phyloP scores from a whole-genome alignment of 768 basidiomycete species.

The Trametes elegans region DNA sequence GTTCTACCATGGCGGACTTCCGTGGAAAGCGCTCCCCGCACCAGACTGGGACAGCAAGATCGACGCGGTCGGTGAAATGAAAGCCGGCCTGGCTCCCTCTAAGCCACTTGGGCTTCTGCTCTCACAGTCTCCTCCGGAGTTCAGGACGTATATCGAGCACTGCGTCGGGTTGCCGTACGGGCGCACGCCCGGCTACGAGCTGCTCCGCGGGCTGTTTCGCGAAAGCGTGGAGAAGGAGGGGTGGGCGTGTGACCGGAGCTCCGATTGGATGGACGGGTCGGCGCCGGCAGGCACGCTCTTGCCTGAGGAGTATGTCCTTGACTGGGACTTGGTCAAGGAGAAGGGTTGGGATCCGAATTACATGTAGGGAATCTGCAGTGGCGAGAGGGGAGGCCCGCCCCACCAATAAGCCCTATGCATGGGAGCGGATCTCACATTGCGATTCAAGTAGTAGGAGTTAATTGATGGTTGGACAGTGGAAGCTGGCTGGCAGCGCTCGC shows the following conservation, averaged over 20 bases:
- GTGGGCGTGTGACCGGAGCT: conserved; percentile 10
- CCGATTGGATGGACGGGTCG: conserved; percentile 10
- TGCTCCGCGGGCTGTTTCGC: conserved; percentile 17
- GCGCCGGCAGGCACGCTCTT: conserved; percentile 5
- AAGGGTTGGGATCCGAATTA: not conserved
- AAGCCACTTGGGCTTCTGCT: not conserved
- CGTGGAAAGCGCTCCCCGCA: conserved; percentile 24
- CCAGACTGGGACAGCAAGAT: conserved; percentile 1
- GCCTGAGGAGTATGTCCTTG: conserved; percentile 13
- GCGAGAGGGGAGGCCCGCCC: too few species aligned
- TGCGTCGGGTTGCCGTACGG: conserved; percentile 22
- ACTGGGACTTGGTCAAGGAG: conserved; percentile 1
- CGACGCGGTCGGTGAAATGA: conserved; percentile 21
- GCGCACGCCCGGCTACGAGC: conserved; percentile 22
- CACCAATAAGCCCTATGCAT: too few species aligned
- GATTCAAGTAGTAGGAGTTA: too few species aligned
- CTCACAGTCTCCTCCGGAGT: conserved; percentile 12
- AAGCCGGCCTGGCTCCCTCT: not conserved
- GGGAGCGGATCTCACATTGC: too few species aligned
- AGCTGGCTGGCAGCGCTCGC: too few species aligned
- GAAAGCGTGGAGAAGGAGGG: conserved; percentile 4
- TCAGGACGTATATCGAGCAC: conserved; percentile 20
- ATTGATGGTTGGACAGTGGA: too few species aligned
- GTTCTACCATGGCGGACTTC: conserved; percentile 24
- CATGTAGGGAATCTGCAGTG: too few species aligned